Base-by-base conservation (phyloP, 305 asterid species). In the Plantago coronopus region DNA sequence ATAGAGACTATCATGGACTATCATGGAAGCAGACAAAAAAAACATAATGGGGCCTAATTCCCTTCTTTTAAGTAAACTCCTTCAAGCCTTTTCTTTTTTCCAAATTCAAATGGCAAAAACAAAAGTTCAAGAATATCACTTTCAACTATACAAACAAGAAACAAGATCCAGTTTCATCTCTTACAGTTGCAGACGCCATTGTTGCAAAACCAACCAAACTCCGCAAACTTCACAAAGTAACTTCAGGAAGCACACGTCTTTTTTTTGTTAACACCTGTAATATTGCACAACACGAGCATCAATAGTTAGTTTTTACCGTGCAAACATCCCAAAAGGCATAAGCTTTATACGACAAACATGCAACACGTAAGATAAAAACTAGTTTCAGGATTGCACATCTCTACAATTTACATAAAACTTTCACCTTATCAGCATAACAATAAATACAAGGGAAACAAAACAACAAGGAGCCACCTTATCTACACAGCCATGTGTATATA, bases 111-210 rank as follows among this genome's bases (percentile, higher is more conserved):
- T 27, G 43, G 34, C 44, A 34, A 57, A 56, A 47, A 7, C 42
- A 34, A 1, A 34, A 1, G 11, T 34, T 10, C 10, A 34, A 9
- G 42, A 5, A 27, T 2, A 27, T 27, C 4, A 2, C 5, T 27
- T 27, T 27, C 2, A 27, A 27, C 31, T 5, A 27, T 27, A 45
- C 16, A 27, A 23, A 37, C 43, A 18, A 65, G 34, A 12, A 7
- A 29, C 13, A 19, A 8, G 13, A 27, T 18, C 34, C 18, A 22
- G 27, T 34, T 34, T 8, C 8, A 12, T 8, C 58, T 55, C 87
- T 72, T 56, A 83, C 89, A 73, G 21, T 61, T 34, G 42, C 42
- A n/a, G 78, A 67, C 19, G 84, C 80, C 86, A 84, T 77, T 50
- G 25, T 38, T 58, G 69, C 57, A 47, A 45, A 54, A 31, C 68